Evolutionary conservation across 1,139 yeast species (phyloP).

Genomic region (Debaryomyces sp.): DNA sequence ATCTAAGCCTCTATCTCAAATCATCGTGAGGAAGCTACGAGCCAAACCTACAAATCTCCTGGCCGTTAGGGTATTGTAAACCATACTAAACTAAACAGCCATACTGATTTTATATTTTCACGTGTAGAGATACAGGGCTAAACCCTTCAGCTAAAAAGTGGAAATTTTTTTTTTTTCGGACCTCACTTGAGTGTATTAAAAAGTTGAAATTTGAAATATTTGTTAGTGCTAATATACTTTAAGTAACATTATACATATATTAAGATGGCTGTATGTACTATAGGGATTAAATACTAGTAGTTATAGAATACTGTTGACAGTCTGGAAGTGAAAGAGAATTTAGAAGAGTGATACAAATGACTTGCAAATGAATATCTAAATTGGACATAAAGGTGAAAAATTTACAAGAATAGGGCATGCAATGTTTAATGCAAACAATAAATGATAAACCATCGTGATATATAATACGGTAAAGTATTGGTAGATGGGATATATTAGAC

Average conservation of each 20-base stretch:
- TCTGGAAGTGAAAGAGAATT: background rate
- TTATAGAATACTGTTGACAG: background rate
- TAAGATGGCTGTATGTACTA: constrained; percentile 38
- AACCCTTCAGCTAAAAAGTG: background rate
- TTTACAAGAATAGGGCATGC: background rate
- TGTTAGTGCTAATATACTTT: constrained; percentile 1
- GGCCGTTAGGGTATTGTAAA: too few relatives aligned
- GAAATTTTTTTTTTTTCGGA: constrained; percentile 4
- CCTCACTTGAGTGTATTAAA: constrained; percentile 3
- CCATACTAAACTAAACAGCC: background rate
- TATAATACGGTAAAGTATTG: background rate
- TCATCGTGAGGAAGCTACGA: too few relatives aligned
- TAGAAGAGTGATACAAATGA: background rate
- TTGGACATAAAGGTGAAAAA: background rate
- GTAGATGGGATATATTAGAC: background rate
- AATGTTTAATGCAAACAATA: background rate
- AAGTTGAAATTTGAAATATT: constrained; percentile 2
- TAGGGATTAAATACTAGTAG: background rate
- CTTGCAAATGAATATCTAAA: background rate
- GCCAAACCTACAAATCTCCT: too few relatives aligned
- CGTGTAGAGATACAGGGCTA: constrained; percentile 7
- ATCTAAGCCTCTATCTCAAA: too few relatives aligned
- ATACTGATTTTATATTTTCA: background rate
- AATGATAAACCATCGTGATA: background rate
- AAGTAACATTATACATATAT: constrained; percentile 12